phyloP scores from a whole-genome alignment of 2,329 filamentous ascomycete genomes.

The Aspergillus amoenus region DNA sequence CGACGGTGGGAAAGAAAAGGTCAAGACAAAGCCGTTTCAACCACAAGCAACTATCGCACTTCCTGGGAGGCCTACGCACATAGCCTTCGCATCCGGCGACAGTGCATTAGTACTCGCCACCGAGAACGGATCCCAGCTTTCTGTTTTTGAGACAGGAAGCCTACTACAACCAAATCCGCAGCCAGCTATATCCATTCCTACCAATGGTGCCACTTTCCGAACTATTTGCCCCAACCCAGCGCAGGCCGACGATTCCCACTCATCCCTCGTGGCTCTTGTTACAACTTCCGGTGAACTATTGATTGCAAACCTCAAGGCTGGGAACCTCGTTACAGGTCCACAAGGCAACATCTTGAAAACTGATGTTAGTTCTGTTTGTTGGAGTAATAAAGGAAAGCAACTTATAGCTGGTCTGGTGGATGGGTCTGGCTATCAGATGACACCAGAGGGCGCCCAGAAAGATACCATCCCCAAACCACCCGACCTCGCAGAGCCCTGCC shows the following conservation, averaged over 20 bases:
- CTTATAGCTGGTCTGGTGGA: constrained; percentile 81
- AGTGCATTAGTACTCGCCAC: constrained; percentile 79
- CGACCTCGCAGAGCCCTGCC: constrained; percentile 60
- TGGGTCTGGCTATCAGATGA: constrained; percentile 80
- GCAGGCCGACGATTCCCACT: constrained; percentile 50
- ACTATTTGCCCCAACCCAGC: constrained; percentile 78
- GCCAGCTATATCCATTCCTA: constrained; percentile 72
- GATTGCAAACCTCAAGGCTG: constrained; percentile 75
- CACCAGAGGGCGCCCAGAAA: constrained; percentile 73
- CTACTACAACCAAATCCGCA: constrained; percentile 66
- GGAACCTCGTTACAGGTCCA: constrained; percentile 55
- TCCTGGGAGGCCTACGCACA: constrained; percentile 76
- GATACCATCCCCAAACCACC: constrained; percentile 77
- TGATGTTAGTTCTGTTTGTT: constrained; percentile 79
- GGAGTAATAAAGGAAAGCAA: constrained; percentile 93
- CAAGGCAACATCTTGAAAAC: constrained; percentile 68
- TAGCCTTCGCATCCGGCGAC: constrained; percentile 90
- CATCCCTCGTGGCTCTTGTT: constrained; percentile 75
- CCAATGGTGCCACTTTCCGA: constrained; percentile 71
- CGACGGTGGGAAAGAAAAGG: constrained; percentile 55
- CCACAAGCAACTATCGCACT: constrained; percentile 73
- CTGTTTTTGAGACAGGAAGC: constrained; percentile 74
- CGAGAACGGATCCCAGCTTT: constrained; percentile 76
- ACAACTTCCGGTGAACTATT: constrained; percentile 77
- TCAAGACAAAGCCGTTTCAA: constrained; percentile 67